phyloP scores from a whole-genome alignment of 2,329 filamentous ascomycete genomes.

The Xylaria sp. region DNA sequence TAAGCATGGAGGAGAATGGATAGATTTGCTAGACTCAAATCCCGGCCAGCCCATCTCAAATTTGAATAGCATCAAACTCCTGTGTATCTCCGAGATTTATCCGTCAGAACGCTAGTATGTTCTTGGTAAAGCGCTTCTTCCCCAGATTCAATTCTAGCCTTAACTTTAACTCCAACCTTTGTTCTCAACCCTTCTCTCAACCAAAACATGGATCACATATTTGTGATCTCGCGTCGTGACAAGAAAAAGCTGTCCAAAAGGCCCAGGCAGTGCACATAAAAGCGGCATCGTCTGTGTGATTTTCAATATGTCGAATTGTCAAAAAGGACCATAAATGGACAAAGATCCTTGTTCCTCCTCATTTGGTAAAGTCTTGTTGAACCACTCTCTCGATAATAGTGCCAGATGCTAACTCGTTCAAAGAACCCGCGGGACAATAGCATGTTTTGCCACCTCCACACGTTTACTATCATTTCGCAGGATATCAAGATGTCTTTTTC shows the following conservation, averaged over 20 bases:
- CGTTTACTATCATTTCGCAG: neutral
- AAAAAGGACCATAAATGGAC: neutral
- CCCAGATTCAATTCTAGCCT: neutral
- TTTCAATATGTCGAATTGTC: neutral
- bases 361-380: neutral
- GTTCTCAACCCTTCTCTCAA: neutral
- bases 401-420: conserved; percentile 5
- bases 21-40: neutral
- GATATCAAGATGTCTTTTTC: neutral
- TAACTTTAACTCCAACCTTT: neutral
- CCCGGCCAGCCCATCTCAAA: no score
- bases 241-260: neutral
- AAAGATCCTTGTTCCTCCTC: neutral
- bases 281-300: neutral
- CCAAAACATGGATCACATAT: neutral
- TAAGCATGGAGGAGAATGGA: neutral
- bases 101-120: neutral
- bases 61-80: no score
- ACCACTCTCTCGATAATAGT: neutral
- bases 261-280: neutral
- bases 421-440: neutral
- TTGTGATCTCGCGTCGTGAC: conserved; percentile 3
- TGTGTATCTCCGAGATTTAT: neutral
- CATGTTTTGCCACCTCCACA: conserved; percentile 6
- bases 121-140: neutral